Conservation (phyloP, 352 stramenopile genomes). For the Pythium periplocum region DNA sequence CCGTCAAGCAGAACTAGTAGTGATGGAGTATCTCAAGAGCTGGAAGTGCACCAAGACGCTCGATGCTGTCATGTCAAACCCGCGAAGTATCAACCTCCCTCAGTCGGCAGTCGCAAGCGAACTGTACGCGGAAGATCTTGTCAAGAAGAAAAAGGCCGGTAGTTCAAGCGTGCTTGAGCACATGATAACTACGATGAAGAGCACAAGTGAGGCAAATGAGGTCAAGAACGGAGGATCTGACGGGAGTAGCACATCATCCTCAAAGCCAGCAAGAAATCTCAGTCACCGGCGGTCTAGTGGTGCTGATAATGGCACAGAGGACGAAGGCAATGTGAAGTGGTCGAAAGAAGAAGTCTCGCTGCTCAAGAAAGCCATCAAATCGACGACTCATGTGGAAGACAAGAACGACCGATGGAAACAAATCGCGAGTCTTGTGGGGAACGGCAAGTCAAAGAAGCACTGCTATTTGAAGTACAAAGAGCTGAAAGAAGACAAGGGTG, state of each 20-base stretch:
- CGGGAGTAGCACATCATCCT: constrained; percentile 7
- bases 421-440: constrained; percentile 52
- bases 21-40: constrained; percentile 67
- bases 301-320: constrained; percentile 17
- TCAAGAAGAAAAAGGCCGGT: constrained; percentile 34
- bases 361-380: constrained; percentile 73
- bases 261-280: neutral
- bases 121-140: constrained; percentile 44
- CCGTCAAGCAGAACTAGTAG: constrained; percentile 58
- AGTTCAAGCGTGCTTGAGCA: constrained; percentile 37
- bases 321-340: constrained; percentile 27
- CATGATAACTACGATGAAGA: constrained; percentile 23
- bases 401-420: constrained; percentile 75
- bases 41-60: constrained; percentile 49
- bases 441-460: constrained; percentile 67
- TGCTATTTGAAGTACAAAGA: constrained; percentile 86
- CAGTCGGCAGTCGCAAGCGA: constrained; percentile 34
- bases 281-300: neutral
- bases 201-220: constrained; percentile 6
- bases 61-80: constrained; percentile 43
- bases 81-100: constrained; percentile 2
- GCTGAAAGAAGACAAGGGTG: constrained; percentile 54
- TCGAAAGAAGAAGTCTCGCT: constrained; percentile 46
- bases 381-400: constrained; percentile 46
- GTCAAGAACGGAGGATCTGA: too few species aligned